A percentile compares a stretch with the other conserved stretches of the same genome.
Evolutionary conservation across 805 yeast genomes (phyloP).

Genomic region (Saccharomycopsis oosterbeekiorum): DNA sequence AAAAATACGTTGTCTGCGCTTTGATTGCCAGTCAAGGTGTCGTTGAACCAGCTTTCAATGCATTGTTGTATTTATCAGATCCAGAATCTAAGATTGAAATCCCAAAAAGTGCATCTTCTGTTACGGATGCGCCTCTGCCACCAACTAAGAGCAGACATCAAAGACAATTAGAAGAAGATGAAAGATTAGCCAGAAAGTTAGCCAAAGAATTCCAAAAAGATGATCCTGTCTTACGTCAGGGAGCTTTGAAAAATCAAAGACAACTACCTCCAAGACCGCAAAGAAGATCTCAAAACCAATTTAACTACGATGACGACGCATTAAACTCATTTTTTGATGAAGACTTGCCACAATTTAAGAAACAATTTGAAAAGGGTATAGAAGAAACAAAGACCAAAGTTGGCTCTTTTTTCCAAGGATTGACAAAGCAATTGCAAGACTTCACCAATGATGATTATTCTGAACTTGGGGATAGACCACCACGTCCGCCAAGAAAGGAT

Average conservation of each 20-base stretch:
- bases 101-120: slow-evolving; percentile 21
- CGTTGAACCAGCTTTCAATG: slow-evolving; percentile 81
- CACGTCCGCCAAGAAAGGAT: not conserved
- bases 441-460: slow-evolving; percentile 30
- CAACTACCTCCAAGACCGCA: slow-evolving; percentile 9
- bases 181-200: slow-evolving; percentile 67
- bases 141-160: slow-evolving; percentile 25
- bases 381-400: slow-evolving; percentile 73
- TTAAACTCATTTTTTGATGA: slow-evolving; percentile 44
- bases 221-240: slow-evolving; percentile 17
- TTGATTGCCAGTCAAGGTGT: slow-evolving; percentile 78
- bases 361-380: slow-evolving; percentile 60
- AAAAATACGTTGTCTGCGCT: slow-evolving; percentile 60
- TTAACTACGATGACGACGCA: slow-evolving; percentile 9
- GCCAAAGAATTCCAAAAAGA: slow-evolving; percentile 44
- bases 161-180: slow-evolving; percentile 59
- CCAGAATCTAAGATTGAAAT: slow-evolving; percentile 34
- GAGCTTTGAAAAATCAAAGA: not conserved
- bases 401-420: slow-evolving; percentile 67
- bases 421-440: slow-evolving; percentile 39
- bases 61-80: slow-evolving; percentile 70
- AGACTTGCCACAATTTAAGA: slow-evolving; percentile 51
- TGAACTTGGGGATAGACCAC: slow-evolving; percentile 7
- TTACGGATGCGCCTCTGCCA: slow-evolving; percentile 23
- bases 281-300: not conserved